phyloP scores from a whole-genome alignment of 768 basidiomycete species.

The Amanita fuliginea region DNA sequence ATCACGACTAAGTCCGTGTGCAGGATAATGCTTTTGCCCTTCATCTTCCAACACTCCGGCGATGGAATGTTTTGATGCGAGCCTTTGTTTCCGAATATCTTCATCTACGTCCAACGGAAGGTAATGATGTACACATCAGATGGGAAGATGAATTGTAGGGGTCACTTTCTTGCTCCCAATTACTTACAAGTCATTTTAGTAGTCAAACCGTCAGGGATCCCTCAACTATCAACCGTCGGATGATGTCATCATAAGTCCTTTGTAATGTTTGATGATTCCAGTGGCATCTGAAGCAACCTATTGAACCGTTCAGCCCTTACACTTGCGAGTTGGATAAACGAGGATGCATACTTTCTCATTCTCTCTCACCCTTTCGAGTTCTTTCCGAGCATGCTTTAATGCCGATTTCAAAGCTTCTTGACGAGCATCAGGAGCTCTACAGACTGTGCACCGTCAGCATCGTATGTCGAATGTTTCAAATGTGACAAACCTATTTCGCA shows the following conservation, averaged over 20 bases:
- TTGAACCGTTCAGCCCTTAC: not conserved
- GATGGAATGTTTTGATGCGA: constrained; percentile 84
- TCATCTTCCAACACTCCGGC: constrained; percentile 73
- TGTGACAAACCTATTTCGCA: constrained; percentile 24
- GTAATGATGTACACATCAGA: not conserved
- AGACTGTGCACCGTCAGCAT: constrained; percentile 14
- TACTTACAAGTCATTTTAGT: not conserved
- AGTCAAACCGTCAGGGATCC: not conserved
- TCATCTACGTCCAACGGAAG: constrained; percentile 36
- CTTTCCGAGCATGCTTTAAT: constrained; percentile 21
- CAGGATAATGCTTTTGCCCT: constrained; percentile 88
- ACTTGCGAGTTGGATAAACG: not conserved
- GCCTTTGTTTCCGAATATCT: constrained; percentile 90
- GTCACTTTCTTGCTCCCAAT: not conserved
- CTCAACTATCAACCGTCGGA: not conserved
- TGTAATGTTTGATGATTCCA: constrained; percentile 23
- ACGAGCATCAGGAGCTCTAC: constrained; percentile 15
- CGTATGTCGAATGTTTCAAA: not conserved
- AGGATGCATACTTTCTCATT: constrained; percentile 20
- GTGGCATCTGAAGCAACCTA: constrained; percentile 25
- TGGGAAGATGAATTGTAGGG: constrained; percentile 4
- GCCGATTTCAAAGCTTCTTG: constrained; percentile 18
- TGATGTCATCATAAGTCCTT: constrained; percentile 16
- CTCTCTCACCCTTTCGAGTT: constrained; percentile 22
- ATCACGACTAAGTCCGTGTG: not conserved